Evolutionary conservation across 148 eudicot species (phyloP), one percentile per base, ranked within the genome.

Genomic region (Limonium bicolor): DNA sequence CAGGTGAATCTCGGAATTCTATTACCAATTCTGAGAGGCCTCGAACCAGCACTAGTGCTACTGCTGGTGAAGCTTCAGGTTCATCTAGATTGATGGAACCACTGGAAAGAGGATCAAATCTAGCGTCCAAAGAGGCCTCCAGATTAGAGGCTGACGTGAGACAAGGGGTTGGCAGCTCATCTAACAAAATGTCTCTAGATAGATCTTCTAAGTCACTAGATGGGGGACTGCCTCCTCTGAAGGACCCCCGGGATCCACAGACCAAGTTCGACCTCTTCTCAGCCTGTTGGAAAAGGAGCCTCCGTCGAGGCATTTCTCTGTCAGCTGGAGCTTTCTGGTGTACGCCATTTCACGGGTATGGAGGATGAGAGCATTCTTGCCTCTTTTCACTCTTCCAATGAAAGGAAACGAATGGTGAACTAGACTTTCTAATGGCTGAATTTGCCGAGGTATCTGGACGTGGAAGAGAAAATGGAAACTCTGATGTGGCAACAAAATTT

Each of bases 281-380:
- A 84, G 95, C 73, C 75, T 85, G 61, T 56, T 90, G 67, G 99
- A 90, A 44, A 90, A 77, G 67, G 95, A 90, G 53, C 95, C 88
- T 28, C 95, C 95, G 46, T 84, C 95, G 1, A 64, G 85, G 33
- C 86, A 78, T 73, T 73, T 84, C 42, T 90, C 95, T 44, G 93
- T 55, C 97, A 83, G 65, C 79, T 83, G 34, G 97, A 79, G 55
- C 74, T n/a, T n/a, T n/a, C n/a, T n/a, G n/a, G 80, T 66, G 73
- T 72, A 49, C 86, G 77, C 36, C 80, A 78, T 44, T 65, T 90
- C 10, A 60, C 82, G 7, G 93, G 84, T 21, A 66, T 77, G 54
- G 95, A 90, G 54, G 80, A 80, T 55, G 99, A 90, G 62, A 80
- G 69, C 49, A 67, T 75, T n/a, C 42, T 60, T 78, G 63, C 99